Evolutionary conservation across 1,284 basidiomycete species (phyloP), one percentile per base, ranked within the genome.

Genomic region (Apiotrichum mycotoxinovorans): DNA sequence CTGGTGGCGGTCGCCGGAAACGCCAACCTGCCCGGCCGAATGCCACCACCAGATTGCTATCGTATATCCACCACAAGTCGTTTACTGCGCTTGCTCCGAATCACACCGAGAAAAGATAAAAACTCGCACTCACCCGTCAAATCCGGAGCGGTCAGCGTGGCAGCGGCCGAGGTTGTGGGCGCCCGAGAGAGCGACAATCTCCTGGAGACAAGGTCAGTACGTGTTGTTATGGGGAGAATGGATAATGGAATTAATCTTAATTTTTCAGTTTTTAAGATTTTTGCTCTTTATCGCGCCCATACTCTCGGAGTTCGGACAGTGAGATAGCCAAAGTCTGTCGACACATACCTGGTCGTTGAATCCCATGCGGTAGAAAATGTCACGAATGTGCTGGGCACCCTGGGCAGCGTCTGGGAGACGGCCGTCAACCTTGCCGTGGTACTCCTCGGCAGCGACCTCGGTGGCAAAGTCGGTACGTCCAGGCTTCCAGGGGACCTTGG

Each of bases 151-250:
- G 64, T 80, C 79, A 11, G 74, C 49, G 66, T 80, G 79, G 62
- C 79, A 80, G 52, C 79, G 69, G 51, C 75, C 82, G 22, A 83
- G 70, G 54, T 77, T 77, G 69, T 83, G 82, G 8, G 82, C 82
- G 5, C 82, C 82, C 17, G 76, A 79, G 5, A 83, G 76, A 1
- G 82, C 81, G 14, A 83, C 82, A 27, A 83, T 82, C 70, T 84
- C 83, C 66, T 30, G 30, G 5, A 30, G 30, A 30, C 5, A 5
- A 30, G 5, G 30, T 30, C 30, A 30, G 30, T 30, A 5, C 7
- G 7, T 30, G 30, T 30, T 30, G 30, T 5, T 12, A 30, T 5
- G 30, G 12, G 30, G 30, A 12, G 30, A 7, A 30, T 12, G 5
- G 30, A 30, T 30, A 12, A 30, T n/a, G n/a, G n/a, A n/a, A n/a